These are phyloP conservation scores for Crithidia expoeki DNA, from an alignment of 208 protist species.

Conservation along the genomic window DNA sequence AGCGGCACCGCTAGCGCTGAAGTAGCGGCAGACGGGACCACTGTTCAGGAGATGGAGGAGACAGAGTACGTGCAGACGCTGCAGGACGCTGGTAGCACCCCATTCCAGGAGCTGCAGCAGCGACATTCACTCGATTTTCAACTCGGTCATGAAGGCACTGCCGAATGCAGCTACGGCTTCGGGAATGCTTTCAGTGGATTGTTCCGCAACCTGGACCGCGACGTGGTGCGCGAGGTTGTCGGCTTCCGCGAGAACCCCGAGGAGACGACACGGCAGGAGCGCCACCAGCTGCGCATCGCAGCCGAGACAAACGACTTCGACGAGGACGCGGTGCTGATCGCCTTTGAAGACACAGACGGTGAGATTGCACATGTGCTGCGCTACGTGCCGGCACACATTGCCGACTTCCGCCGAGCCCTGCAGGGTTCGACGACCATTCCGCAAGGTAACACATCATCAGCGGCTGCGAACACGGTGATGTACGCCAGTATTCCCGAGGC, in stretches of 20 bases:
- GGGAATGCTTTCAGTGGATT: conserved; percentile 75
- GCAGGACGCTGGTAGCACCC: conserved; percentile 12
- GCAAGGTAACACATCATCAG: not conserved
- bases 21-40: conserved; percentile 33
- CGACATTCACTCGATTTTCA: conserved; percentile 12
- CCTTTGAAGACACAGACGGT: conserved; percentile 75
- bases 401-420: conserved; percentile 54
- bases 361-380: conserved; percentile 65
- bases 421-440: no score
- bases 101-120: not conserved
- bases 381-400: conserved; percentile 70
- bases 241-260: conserved; percentile 57
- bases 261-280: conserved; percentile 46
- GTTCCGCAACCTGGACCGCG: conserved; percentile 61
- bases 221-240: conserved; percentile 71
- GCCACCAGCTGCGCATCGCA: conserved; percentile 49
- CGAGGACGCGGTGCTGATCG: conserved; percentile 68
- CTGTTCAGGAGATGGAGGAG: conserved; percentile 62
- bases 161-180: conserved; percentile 76
- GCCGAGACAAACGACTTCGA: conserved; percentile 66
- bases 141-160: conserved; percentile 4
- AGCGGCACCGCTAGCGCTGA: not conserved
- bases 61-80: conserved; percentile 77
- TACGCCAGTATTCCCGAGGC: conserved; percentile 16
- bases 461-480: conserved; percentile 6